Base-by-base conservation (phyloP, 2,329 filamentous ascomycete species). In the Penicillium sp. region DNA sequence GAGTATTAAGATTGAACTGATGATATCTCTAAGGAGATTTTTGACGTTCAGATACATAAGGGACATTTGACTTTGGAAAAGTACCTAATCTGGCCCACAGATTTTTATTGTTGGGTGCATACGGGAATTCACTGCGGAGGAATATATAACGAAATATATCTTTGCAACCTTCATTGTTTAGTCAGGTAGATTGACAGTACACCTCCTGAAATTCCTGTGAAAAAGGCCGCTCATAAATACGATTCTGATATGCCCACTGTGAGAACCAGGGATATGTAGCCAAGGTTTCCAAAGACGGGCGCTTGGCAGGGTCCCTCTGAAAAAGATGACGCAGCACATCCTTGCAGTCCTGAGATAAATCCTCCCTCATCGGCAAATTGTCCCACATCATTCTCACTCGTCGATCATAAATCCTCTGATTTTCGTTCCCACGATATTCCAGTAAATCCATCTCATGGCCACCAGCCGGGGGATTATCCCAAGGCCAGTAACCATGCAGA, bases 401-500 rank as follows among this genome's bases (percentile, higher is more conserved):
- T 20, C 68, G 57, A 2, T 56, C 23, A 12, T 54, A 23, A 20
- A 60, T 18, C 5, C 23, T 37, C 14, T 48, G 7, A 12, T 44
- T 47, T 4, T 20, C 14, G 23, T 41, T 11, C 3, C 18, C 8
- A 3, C 40, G 42, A 27, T 44, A 29, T 40, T 25, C 25, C 18
- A 53, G 37, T 40, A 54, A 43, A 25, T 55, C 46, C 14, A 57
- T 27, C 2, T 50, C 26, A 7, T 41, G 50, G 4, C 62, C 54
- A 9, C 53, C 31, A 31, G 41, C 53, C 20, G 58, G 18, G 23
- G 56, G 59, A 14, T 59, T 53, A 42, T 72, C 69, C 70, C 70
- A 73, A 8, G 70, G 67, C 31, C 63, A 64, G 55, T 64, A 69
- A 7, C 69, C 70, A 41, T 73, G 70, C 6, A 73, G 54, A 26